A percentile compares a stretch with the other conserved stretches of the same genome.
Evolutionary conservation across 1,284 basidiomycete genomes (phyloP).

Genomic region (Cerrena zonata): DNA sequence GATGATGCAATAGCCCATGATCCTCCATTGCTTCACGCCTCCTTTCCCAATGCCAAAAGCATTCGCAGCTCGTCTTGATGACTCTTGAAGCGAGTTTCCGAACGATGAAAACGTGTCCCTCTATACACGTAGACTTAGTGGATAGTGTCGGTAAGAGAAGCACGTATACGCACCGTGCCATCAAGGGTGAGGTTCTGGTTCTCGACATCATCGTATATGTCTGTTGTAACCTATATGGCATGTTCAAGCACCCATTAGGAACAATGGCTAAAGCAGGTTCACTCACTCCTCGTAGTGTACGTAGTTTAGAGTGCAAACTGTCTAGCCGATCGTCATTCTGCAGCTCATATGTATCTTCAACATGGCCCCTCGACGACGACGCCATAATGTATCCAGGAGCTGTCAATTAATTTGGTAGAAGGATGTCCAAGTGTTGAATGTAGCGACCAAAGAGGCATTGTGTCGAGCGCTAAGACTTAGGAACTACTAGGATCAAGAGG

Average conservation of each 20-base stretch:
- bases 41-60: constrained; percentile 65
- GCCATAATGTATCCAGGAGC: neutral
- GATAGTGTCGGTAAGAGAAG: neutral
- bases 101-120: constrained; percentile 64
- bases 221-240: constrained; percentile 58
- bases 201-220: constrained; percentile 77
- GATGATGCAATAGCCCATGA: constrained; percentile 53
- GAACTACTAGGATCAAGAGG: too few relatives aligned
- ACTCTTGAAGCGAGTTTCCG: constrained; percentile 52
- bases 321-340: constrained; percentile 81
- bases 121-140: constrained; percentile 36
- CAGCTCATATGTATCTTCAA: constrained; percentile 67
- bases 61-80: constrained; percentile 59
- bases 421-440: too few relatives aligned
- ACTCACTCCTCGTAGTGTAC: constrained; percentile 67
- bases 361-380: neutral
- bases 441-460: too few relatives aligned
- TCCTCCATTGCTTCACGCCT: constrained; percentile 59
- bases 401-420: too few relatives aligned
- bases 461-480: too few relatives aligned
- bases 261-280: constrained; percentile 6
- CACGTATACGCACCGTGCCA: constrained; percentile 49
- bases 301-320: constrained; percentile 73
- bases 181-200: constrained; percentile 74
- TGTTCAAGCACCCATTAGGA: constrained; percentile 1